phyloP scores from a whole-genome alignment of 352 stramenopile species.

The Pelagophyceae sp. region DNA sequence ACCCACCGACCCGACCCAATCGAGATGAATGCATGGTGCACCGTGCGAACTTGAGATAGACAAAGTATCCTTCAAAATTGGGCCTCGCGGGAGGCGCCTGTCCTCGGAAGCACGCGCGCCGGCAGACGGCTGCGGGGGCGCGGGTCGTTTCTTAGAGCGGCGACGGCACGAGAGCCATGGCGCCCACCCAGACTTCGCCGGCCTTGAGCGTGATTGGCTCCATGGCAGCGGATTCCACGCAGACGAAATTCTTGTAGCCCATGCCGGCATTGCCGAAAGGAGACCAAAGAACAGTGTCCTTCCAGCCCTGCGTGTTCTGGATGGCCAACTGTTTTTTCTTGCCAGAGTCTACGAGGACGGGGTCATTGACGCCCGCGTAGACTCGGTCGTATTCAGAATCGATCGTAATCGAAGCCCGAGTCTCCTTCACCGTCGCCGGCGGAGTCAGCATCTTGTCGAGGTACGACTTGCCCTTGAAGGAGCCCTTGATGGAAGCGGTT shows the following conservation, averaged over 20 bases:
- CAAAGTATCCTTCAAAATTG: no score
- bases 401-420: conserved; percentile 55
- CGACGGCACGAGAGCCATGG: neutral
- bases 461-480: conserved; percentile 58
- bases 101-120: no score
- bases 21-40: no score
- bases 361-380: conserved; percentile 62
- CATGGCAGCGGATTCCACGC: conserved; percentile 49
- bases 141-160: neutral
- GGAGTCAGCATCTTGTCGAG: conserved; percentile 50
- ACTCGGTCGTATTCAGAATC: conserved; percentile 60
- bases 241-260: conserved; percentile 65
- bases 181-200: conserved; percentile 11
- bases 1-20: no score
- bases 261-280: conserved; percentile 59
- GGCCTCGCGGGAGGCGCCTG: no score
- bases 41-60: no score
- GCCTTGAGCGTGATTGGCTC: neutral
- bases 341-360: conserved; percentile 50
- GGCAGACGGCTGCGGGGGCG: no score
- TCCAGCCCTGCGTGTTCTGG: conserved; percentile 50
- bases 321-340: conserved; percentile 54
- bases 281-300: conserved; percentile 60
- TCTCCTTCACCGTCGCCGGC: conserved; percentile 56
- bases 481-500: conserved; percentile 53